Evolutionary conservation across 2,329 filamentous ascomycete genomes (phyloP).

Genomic region (Aureobasidium sp.): DNA sequence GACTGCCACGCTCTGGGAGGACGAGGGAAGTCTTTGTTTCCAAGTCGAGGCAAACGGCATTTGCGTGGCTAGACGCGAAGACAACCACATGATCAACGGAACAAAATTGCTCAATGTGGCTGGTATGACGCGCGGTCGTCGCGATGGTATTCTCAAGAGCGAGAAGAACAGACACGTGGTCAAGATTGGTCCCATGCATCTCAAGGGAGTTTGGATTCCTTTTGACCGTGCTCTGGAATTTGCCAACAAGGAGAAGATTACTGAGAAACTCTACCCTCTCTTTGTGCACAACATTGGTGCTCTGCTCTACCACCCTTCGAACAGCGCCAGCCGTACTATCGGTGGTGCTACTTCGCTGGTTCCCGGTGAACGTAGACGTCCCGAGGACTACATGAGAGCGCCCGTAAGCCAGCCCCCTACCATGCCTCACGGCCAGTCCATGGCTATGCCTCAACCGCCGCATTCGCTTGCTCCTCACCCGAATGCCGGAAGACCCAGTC

Average conservation of each 20-base stretch:
- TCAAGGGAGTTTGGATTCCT: slow-evolving; percentile 98
- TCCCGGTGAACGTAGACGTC: slow-evolving; percentile 67
- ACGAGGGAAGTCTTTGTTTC: slow-evolving; percentile 95
- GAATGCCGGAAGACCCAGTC: slow-evolving; percentile 54
- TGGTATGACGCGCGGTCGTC: slow-evolving; percentile 91
- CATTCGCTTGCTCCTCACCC: slow-evolving; percentile 54
- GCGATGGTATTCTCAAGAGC: slow-evolving; percentile 95
- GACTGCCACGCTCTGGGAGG: slow-evolving; percentile 95
- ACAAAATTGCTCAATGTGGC: slow-evolving; percentile 96
- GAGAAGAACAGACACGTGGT: slow-evolving; percentile 96
- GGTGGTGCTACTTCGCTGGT: slow-evolving; percentile 53
- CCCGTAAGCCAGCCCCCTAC: slow-evolving; percentile 56
- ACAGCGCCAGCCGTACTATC: slow-evolving; percentile 63
- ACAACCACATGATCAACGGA: slow-evolving; percentile 99
- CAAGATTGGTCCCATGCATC: slow-evolving; percentile 97
- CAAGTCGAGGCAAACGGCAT: slow-evolving; percentile 95
- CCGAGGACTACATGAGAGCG: slow-evolving; percentile 51
- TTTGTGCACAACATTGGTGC: slow-evolving; percentile 97
- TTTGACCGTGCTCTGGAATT: slow-evolving; percentile 97
- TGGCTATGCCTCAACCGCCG: slow-evolving; percentile 60
- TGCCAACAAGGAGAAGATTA: slow-evolving; percentile 99
- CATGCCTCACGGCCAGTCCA: slow-evolving; percentile 61
- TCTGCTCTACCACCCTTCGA: slow-evolving; percentile 83
- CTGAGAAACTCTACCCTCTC: slow-evolving; percentile 84
- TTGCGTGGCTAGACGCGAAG: slow-evolving; percentile 89